Evolutionary conservation across 306 rosid genomes (phyloP).

Genomic region (Dalbergia oliveri): DNA sequence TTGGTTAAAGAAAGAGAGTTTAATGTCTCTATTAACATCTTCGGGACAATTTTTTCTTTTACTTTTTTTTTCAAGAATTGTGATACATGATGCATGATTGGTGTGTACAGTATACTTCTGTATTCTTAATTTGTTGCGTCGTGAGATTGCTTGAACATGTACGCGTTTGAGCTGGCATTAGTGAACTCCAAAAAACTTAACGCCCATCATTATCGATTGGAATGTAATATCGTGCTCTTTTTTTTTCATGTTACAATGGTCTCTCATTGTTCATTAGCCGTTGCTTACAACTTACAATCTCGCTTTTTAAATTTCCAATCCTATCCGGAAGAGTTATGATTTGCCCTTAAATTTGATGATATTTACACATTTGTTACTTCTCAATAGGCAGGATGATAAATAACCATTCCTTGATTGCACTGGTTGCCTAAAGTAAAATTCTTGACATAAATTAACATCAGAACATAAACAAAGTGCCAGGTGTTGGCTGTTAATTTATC

Average conservation of each 20-base stretch:
- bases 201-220: not conserved
- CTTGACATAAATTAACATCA: not conserved
- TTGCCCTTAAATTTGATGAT: not conserved
- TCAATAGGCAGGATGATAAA: not conserved
- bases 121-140: not conserved
- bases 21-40: too few relatives aligned
- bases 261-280: not conserved
- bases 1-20: too few relatives aligned
- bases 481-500: constrained; percentile 26
- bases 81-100: too few relatives aligned
- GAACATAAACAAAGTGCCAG: not conserved
- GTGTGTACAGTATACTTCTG: not conserved
- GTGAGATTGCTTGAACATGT: too few relatives aligned
- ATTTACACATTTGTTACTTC: not conserved
- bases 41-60: too few relatives aligned
- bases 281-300: not conserved
- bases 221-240: too few relatives aligned
- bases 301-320: not conserved
- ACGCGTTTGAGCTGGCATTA: not conserved
- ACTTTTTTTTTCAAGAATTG: too few relatives aligned
- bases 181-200: too few relatives aligned
- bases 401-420: not conserved
- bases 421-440: not conserved
- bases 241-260: not conserved
- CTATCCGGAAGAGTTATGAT: not conserved